phyloP scores from a whole-genome alignment of 106 monocot species.

The Dioscorea zingiberensis region DNA sequence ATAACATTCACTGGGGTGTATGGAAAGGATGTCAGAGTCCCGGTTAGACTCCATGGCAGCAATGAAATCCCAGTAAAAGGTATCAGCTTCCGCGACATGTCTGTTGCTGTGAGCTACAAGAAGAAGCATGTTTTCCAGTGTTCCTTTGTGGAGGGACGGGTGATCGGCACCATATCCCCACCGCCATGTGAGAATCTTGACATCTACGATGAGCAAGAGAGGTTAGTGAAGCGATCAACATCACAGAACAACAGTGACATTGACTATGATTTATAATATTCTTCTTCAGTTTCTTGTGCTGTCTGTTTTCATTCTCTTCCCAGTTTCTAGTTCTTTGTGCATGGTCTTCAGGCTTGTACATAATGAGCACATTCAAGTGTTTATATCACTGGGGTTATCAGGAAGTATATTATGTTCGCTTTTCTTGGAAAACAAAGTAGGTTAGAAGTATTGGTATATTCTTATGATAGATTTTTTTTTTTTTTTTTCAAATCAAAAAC shows the following conservation, averaged over 20 bases:
- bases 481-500: too few relatives aligned
- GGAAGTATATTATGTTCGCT: too few relatives aligned
- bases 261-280: slow-evolving; percentile 33
- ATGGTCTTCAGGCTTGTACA: too few relatives aligned
- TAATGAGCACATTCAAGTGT: too few relatives aligned
- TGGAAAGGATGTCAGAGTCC: slow-evolving; percentile 35
- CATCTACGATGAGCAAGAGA: slow-evolving; percentile 39
- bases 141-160: slow-evolving; percentile 45
- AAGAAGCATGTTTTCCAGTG: slow-evolving; percentile 53
- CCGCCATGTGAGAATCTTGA: slow-evolving; percentile 61
- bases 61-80: slow-evolving; percentile 42
- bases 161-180: slow-evolving; percentile 31
- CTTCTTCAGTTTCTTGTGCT: neutral
- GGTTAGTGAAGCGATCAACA: slow-evolving; percentile 21
- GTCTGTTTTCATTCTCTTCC: too few relatives aligned
- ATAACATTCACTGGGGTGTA: slow-evolving; percentile 33
- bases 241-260: slow-evolving; percentile 29
- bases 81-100: slow-evolving; percentile 36
- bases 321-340: too few relatives aligned
- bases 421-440: too few relatives aligned
- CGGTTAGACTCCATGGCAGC: slow-evolving; percentile 54
- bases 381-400: too few relatives aligned
- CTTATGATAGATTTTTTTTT: too few relatives aligned
- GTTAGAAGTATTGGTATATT: too few relatives aligned
- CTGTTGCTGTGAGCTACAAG: slow-evolving; percentile 23